Evolutionary conservation across 2,329 filamentous ascomycete species (phyloP).

Genomic region (Plectosphaerella sp.): DNA sequence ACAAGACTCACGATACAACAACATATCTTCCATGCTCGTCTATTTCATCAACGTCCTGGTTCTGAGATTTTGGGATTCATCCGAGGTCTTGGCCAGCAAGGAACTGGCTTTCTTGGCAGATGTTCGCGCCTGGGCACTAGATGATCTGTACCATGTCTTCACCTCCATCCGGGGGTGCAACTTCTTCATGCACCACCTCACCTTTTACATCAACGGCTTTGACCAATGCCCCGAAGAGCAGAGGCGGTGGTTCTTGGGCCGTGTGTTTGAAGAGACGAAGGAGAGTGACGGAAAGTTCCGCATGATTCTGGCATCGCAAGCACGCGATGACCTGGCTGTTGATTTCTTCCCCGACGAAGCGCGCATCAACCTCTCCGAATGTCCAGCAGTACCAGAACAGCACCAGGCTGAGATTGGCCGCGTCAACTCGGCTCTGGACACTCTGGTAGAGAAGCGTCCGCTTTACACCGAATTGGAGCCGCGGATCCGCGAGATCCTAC

Average conservation of each 20-base stretch:
- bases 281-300: not conserved
- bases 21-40: not conserved
- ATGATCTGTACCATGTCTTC: not conserved
- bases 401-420: not conserved
- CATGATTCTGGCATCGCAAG: not conserved
- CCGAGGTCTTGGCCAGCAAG: not conserved
- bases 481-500: not conserved
- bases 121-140: not conserved
- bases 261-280: not conserved
- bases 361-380: not conserved
- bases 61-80: not conserved
- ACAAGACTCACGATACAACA: not conserved
- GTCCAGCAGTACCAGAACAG: not conserved
- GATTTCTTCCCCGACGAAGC: not conserved
- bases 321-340: not conserved
- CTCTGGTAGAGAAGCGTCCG: not conserved
- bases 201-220: not conserved
- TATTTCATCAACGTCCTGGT: not conserved
- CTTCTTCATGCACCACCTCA: not conserved
- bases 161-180: not conserved
- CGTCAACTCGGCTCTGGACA: not conserved
- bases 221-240: constrained; percentile 4
- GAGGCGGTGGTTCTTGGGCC: not conserved
- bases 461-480: not conserved
- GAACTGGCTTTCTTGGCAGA: not conserved